Conservation (phyloP, 176 grass and related monocot genomes). For the Eremochloa ophiuroides region DNA sequence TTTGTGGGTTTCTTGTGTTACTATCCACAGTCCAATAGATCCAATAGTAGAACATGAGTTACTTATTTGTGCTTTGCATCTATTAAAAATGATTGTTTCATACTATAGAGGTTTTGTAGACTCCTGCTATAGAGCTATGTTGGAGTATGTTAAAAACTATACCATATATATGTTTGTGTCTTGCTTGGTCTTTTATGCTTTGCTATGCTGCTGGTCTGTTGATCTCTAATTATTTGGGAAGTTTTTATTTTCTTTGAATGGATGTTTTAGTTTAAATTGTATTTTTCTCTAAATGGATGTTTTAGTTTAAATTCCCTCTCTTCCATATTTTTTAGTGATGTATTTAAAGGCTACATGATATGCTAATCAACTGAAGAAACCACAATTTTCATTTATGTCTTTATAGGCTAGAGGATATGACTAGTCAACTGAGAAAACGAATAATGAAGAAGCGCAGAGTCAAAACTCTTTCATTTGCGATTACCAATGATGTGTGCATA, state of each 20-base stretch:
- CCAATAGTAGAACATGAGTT: not conserved
- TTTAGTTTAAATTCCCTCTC: not conserved
- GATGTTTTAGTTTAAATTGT: not conserved
- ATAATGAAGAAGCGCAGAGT: conserved; percentile 91
- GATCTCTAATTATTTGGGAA: not conserved
- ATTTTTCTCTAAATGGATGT: too few relatives aligned
- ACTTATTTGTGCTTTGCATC: not conserved
- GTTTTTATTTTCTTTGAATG: conserved; percentile 1
- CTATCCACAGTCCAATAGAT: conserved; percentile 8
- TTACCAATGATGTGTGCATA: conserved; percentile 77
- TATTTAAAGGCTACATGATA: conserved; percentile 68
- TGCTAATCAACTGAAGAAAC: conserved; percentile 84
- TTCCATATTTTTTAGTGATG: not conserved
- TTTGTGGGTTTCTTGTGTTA: not conserved
- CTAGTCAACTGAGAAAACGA: conserved; percentile 80
- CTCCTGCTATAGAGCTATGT: not conserved
- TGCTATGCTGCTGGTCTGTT: not conserved
- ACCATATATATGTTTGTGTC: not conserved
- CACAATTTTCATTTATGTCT: conserved; percentile 22
- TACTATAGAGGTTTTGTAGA: not conserved
- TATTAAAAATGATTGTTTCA: not conserved
- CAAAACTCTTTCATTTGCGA: conserved; percentile 81
- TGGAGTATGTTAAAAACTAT: not conserved
- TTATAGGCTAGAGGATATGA: conserved; percentile 82
- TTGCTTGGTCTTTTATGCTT: not conserved